Conservation (phyloP, 257 asterid genomes). For the Leptodermis oblonga region DNA sequence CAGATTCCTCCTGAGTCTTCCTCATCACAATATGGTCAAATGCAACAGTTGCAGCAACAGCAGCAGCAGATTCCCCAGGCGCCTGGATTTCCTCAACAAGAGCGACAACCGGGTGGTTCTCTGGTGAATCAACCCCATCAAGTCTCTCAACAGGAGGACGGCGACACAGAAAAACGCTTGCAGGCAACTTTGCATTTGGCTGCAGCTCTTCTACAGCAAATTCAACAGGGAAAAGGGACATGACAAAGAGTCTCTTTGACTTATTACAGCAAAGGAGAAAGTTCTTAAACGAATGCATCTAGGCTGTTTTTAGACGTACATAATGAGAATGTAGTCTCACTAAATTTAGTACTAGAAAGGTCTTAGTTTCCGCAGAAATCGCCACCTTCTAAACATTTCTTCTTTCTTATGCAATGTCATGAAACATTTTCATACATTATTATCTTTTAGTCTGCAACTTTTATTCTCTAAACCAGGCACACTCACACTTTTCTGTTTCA, state of each 20-base stretch:
- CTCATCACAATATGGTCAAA: constrained; percentile 45
- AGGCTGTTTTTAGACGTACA: not conserved
- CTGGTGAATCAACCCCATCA: constrained; percentile 40
- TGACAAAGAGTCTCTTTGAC: constrained; percentile 19
- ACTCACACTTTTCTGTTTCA: too few relatives aligned
- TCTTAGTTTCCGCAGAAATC: too few relatives aligned
- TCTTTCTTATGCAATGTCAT: too few relatives aligned
- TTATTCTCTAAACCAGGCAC: too few relatives aligned
- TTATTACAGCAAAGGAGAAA: not conserved
- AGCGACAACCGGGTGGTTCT: constrained; percentile 33
- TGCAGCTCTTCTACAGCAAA: constrained; percentile 91
- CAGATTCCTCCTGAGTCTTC: constrained; percentile 39
- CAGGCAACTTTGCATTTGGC: constrained; percentile 92
- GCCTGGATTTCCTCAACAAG: constrained; percentile 37
- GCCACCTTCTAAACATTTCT: too few relatives aligned
- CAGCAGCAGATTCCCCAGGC: constrained; percentile 31
- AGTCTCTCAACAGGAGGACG: constrained; percentile 46
- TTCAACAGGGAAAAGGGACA: constrained; percentile 76
- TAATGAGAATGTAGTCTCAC: not conserved
- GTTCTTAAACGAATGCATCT: not conserved
- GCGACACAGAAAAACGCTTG: constrained; percentile 78
- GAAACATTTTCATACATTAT: too few relatives aligned
- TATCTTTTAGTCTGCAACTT: too few relatives aligned
- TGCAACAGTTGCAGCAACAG: constrained; percentile 39
- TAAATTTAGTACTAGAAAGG: not conserved